A percentile compares a stretch with the other conserved stretches of the same genome.
These are phyloP conservation scores for Hypoxylon lienhwacheense DNA, from an alignment of 495 filamentous ascomycete genomes.

Conservation along the genomic window DNA sequence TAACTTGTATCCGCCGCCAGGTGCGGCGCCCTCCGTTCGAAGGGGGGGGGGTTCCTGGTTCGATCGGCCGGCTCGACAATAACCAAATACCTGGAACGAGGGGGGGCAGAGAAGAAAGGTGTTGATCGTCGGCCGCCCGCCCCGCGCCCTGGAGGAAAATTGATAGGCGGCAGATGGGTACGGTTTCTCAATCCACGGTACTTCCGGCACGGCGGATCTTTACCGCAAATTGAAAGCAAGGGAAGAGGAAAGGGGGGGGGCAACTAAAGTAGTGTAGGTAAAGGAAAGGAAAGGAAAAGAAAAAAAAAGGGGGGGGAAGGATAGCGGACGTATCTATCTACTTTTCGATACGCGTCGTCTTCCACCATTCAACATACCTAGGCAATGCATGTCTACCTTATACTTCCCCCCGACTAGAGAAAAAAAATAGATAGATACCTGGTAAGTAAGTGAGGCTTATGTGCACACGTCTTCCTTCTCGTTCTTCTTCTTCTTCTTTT, in stretches of 20 bases:
- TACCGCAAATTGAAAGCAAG: too few relatives aligned
- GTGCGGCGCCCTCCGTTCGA: slow-evolving; percentile 24
- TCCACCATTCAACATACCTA: too few relatives aligned
- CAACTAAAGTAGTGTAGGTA: too few relatives aligned
- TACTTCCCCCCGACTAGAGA: too few relatives aligned
- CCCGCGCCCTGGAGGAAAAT: not conserved
- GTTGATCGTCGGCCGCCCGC: slow-evolving; percentile 14
- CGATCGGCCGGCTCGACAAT: slow-evolving; percentile 3
- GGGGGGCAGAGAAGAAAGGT: too few relatives aligned
- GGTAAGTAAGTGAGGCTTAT: too few relatives aligned
- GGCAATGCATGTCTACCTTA: too few relatives aligned
- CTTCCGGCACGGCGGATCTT: not conserved
- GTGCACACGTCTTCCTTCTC: not conserved
- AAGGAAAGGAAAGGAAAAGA: not conserved
- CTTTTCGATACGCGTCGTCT: too few relatives aligned
- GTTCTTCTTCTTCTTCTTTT: not conserved
- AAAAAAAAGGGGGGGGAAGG: too few relatives aligned
- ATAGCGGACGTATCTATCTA: too few relatives aligned
- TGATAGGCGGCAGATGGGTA: slow-evolving; percentile 15
- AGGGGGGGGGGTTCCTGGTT: not conserved
- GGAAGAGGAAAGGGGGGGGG: not conserved
- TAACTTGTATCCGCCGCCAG: slow-evolving; percentile 9
- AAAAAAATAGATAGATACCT: not conserved
- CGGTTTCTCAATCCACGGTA: slow-evolving; percentile 15
- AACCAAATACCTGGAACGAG: slow-evolving; percentile 22